These are phyloP conservation scores for Eremochloa ophiuroides DNA, from an alignment of 176 grass and related monocot species.

Conservation along the genomic window DNA sequence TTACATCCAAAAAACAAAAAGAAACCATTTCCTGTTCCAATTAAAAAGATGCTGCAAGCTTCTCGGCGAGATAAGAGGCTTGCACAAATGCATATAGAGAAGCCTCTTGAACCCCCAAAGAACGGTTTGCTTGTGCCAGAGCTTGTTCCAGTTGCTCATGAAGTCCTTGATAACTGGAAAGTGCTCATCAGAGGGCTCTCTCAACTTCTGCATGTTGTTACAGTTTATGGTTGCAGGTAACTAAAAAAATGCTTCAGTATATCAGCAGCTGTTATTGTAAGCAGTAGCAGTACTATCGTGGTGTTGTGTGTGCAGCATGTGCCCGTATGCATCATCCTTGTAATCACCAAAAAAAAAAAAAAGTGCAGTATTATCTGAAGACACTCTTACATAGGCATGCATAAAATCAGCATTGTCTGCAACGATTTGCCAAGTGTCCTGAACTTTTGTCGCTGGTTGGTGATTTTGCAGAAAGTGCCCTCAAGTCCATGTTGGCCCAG, in stretches of 20 bases:
- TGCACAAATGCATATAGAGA: conserved; percentile 67
- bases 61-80: conserved; percentile 66
- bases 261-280: background rate
- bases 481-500: conserved; percentile 73
- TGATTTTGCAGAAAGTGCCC: conserved; percentile 67
- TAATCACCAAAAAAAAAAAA: too few species aligned
- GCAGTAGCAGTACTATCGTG: background rate
- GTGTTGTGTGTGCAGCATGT: background rate
- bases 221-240: conserved; percentile 89
- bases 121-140: conserved; percentile 85
- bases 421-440: too few species aligned
- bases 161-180: conserved; percentile 79
- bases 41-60: conserved; percentile 65
- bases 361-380: background rate
- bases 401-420: too few species aligned
- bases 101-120: conserved; percentile 71
- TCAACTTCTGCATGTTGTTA: conserved; percentile 71
- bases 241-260: background rate
- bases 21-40: conserved; percentile 69
- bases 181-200: conserved; percentile 74
- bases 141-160: conserved; percentile 77
- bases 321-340: too few species aligned
- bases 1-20: conserved; percentile 80
- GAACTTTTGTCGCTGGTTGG: too few species aligned
- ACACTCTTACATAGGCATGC: too few species aligned